Conservation (phyloP, 2,329 filamentous ascomycete species). For the Rasamsonia emersonii region DNA sequence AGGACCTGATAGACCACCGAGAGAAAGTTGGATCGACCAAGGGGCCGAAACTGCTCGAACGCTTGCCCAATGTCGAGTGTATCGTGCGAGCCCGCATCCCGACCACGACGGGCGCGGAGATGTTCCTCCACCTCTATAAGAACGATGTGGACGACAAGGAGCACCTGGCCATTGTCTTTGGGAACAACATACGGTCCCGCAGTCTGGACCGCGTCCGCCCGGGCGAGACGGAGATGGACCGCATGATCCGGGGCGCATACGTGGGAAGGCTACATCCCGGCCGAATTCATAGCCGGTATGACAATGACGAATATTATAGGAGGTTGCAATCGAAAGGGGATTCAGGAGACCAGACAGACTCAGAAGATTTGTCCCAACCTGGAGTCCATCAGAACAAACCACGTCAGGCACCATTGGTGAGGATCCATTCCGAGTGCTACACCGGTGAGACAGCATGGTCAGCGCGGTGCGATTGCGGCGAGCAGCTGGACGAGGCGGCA, state of each 20-base stretch:
- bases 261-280: conserved; percentile 80
- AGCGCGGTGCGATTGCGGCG: conserved; percentile 92
- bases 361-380: conserved; percentile 9
- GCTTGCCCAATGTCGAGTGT: conserved; percentile 79
- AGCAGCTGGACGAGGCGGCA: conserved; percentile 94
- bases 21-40: conserved; percentile 35
- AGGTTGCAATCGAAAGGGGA: too few relatives aligned
- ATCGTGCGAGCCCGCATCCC: conserved; percentile 91
- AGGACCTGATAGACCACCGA: background rate
- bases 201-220: conserved; percentile 43
- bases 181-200: conserved; percentile 67
- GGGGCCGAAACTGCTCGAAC: conserved; percentile 63
- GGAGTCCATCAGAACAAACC: background rate
- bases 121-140: conserved; percentile 92
- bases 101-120: conserved; percentile 82
- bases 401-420: conserved; percentile 59
- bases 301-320: conserved; percentile 24
- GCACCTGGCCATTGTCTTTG: conserved; percentile 94
- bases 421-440: conserved; percentile 97
- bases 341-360: conserved; percentile 2
- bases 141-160: conserved; percentile 94
- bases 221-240: conserved; percentile 45
- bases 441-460: conserved; percentile 99
- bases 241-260: conserved; percentile 93
- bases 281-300: conserved; percentile 63